Base-by-base conservation (phyloP, 2,329 filamentous ascomycete genomes). In the Stachybotrys chlorohalonatus region DNA sequence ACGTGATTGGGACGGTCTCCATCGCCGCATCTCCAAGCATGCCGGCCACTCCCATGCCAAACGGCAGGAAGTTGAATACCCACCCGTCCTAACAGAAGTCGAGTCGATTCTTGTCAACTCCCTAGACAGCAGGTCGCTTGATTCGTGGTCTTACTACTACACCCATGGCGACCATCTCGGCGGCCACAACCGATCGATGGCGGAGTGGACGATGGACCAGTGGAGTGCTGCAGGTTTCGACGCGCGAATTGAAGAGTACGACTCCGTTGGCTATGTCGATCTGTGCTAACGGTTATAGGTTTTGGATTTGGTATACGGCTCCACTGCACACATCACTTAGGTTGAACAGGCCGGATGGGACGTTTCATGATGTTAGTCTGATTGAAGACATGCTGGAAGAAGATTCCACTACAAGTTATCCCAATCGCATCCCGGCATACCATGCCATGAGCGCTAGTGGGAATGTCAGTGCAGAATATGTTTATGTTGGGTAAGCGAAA, bases 131-230 rank as follows among this genome's bases (percentile, higher is more conserved):
- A 57, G 54, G 7, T 56, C 57, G 0, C 54, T 61, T 3, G 51
- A 58, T 2, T 55, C 59, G 24, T 61, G 59, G 59, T 61, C 59
- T 0, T 56, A 61, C 1, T 61, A 61, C 47, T 61, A 61, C 15
- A 57, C 59, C 1, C 61, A 59, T 0, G 59, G 59, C 0, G 61
- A 61, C 9, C 59, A 59, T 11, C 54, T 61, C 0, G 59, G 56
- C 9, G 59, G 59, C 0, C 59, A 61, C 8, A 61, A 61, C 48
- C 48, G 55, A 5, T 57, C 57, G 0, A 59, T 60, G 5, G 59
- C 59, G 1, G 59, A 60, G 2, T 61, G 59, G 59, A 61, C 59
- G 2, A 58, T 59, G 50, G 47, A 58, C 8, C 59, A 61, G 1
- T 61, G 59, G 59, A 59, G 53, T 0, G 58, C 59, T 3, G 30